These are phyloP conservation scores for Ophiostoma perfectum DNA, from an alignment of 2,329 filamentous ascomycete genomes.

Conservation along the genomic window DNA sequence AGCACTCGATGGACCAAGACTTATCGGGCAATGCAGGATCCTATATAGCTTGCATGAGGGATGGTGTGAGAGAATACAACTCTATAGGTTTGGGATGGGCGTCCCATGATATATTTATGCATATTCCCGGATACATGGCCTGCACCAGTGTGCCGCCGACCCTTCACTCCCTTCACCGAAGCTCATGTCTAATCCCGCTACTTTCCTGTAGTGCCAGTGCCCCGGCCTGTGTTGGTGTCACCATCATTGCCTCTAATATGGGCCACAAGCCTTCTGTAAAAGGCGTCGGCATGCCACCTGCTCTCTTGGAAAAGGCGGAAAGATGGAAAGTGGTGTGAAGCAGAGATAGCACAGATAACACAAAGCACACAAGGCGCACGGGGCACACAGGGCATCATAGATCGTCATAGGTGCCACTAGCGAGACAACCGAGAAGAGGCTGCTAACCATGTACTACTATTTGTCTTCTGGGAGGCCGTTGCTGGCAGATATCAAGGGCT, in stretches of 20 bases:
- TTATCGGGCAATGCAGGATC: neutral
- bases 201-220: neutral
- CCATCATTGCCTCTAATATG: neutral
- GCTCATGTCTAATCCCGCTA: neutral
- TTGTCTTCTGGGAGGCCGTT: too few relatives aligned
- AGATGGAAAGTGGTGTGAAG: constrained; percentile 4
- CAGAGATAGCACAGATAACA: neutral
- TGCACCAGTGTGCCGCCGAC: neutral
- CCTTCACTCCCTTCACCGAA: neutral
- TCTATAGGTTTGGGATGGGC: neutral
- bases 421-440: neutral
- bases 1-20: neutral
- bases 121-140: neutral
- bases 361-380: neutral
- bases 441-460: too few relatives aligned
- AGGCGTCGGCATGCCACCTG: constrained; percentile 1
- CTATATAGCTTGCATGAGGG: neutral
- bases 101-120: constrained; percentile 1
- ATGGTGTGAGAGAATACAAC: neutral
- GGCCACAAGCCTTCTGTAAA: neutral
- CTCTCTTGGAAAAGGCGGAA: neutral
- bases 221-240: neutral
- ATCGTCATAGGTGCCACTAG: neutral
- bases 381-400: neutral
- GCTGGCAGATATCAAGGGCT: too few relatives aligned